Conservation (phyloP, 1,284 basidiomycete genomes). For the Leccinum fuscescens region DNA sequence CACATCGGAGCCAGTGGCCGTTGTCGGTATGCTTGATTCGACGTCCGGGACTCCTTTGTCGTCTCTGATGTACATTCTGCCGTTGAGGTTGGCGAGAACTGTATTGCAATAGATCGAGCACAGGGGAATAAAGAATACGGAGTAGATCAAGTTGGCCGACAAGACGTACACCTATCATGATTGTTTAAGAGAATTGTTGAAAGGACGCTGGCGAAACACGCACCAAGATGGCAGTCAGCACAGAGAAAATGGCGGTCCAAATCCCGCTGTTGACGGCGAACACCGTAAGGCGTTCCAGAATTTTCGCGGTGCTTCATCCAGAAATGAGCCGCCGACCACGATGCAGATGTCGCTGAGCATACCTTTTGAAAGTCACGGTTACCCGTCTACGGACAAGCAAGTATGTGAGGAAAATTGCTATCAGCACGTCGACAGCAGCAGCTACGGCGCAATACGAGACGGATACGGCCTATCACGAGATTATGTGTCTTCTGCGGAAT, state of each 20-base stretch:
- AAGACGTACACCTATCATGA: neutral
- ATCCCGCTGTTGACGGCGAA: slow-evolving; percentile 8
- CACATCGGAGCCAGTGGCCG: neutral
- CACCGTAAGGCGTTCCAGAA: slow-evolving; percentile 2
- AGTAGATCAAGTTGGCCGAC: neutral
- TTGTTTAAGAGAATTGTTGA: neutral
- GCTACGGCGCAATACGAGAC: neutral
- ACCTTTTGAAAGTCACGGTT: neutral
- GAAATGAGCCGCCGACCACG: neutral
- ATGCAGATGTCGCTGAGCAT: neutral
- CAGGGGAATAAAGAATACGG: neutral
- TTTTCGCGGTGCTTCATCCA: neutral
- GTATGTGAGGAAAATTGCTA: neutral
- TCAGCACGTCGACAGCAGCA: neutral
- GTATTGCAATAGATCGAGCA: slow-evolving; percentile 9
- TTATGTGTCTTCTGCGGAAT: neutral
- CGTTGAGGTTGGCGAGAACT: slow-evolving; percentile 9
- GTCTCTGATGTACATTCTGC: slow-evolving; percentile 2
- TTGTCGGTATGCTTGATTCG: neutral
- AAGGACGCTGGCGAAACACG: neutral
- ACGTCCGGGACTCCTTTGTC: neutral
- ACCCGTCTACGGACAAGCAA: neutral
- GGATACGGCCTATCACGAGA: neutral
- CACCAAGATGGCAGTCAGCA: slow-evolving; percentile 5
- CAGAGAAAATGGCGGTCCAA: slow-evolving; percentile 8